A percentile compares a stretch with the other conserved stretches of the same genome.
Conservation (phyloP, 1,284 basidiomycete genomes). For the Ceraceosorus guamensis region DNA sequence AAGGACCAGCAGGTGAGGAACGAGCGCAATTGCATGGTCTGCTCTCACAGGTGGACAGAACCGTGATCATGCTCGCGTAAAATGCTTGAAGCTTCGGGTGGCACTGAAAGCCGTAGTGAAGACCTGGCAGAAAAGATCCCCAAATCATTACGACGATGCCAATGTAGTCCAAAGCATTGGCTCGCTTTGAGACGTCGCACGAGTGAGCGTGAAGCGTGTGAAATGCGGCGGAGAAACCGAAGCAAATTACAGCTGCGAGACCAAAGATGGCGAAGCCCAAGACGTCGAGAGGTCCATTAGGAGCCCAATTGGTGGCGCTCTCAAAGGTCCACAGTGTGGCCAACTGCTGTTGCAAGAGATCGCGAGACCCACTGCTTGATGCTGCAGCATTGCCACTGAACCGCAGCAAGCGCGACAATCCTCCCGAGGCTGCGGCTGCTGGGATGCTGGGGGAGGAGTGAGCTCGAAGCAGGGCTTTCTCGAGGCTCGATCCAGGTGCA, state of each 20-base stretch:
- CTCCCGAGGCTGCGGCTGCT: not conserved
- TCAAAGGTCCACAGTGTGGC: not conserved
- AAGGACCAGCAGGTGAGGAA: conserved; percentile 56
- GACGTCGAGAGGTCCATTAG: conserved; percentile 58
- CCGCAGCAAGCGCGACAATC: too few species aligned
- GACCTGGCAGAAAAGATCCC: conserved; percentile 70
- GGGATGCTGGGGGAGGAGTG: not conserved
- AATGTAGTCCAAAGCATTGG: conserved; percentile 17
- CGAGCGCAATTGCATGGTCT: conserved; percentile 58
- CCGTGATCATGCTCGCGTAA: conserved; percentile 52
- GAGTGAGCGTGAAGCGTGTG: conserved; percentile 74
- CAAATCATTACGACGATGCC: conserved; percentile 59
- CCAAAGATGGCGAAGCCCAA: conserved; percentile 65
- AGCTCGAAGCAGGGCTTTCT: not conserved
- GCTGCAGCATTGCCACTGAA: too few species aligned
- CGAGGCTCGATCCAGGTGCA: not conserved
- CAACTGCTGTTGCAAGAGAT: too few species aligned
- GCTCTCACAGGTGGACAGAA: conserved; percentile 52
- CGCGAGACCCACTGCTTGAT: too few species aligned
- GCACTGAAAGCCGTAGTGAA: conserved; percentile 48
- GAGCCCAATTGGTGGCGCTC: not conserved
- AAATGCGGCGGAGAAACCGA: conserved; percentile 67
- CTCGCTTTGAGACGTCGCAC: conserved; percentile 24
- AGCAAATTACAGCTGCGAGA: conserved; percentile 65
- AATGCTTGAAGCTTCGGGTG: conserved; percentile 27